These are phyloP conservation scores for Citrus glauca DNA, from an alignment of 345 rosid genomes.

Conservation along the genomic window DNA sequence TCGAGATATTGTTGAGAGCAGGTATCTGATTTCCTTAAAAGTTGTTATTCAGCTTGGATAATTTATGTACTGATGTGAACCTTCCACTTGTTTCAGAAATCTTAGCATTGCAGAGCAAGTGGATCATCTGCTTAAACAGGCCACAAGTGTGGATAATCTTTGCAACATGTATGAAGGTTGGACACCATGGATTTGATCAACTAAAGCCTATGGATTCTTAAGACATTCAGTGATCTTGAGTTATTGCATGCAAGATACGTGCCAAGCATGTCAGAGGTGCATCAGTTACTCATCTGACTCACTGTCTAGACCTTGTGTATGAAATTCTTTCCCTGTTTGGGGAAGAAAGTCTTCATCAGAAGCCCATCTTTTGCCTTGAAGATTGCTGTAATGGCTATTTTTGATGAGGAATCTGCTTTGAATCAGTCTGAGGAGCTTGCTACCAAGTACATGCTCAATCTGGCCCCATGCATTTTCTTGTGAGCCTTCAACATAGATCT, in stretches of 20 bases:
- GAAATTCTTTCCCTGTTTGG: neutral
- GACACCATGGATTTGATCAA: conserved; percentile 91
- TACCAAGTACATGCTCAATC: neutral
- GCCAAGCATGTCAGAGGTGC: neutral
- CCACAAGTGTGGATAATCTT: conserved; percentile 75
- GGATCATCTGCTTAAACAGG: conserved; percentile 81
- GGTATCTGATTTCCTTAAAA: conserved; percentile 33
- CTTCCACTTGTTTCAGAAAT: conserved; percentile 44
- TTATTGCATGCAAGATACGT: neutral
- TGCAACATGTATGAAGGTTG: conserved; percentile 99
- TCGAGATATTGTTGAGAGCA: conserved; percentile 54
- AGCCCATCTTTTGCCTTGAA: neutral
- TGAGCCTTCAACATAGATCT: neutral
- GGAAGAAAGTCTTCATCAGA: neutral
- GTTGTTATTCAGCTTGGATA: neutral
- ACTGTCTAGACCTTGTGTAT: neutral
- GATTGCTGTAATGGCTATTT: neutral
- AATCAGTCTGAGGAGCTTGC: neutral
- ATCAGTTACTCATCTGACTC: conserved; percentile 8
- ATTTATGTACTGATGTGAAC: neutral
- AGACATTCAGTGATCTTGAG: conserved; percentile 3
- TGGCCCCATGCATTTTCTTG: neutral
- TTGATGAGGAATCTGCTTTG: neutral
- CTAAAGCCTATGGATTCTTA: neutral
- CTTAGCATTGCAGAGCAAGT: conserved; percentile 75